Base-by-base conservation (phyloP, 73 alveolate genomes). In the Tetrahymena borealis region DNA sequence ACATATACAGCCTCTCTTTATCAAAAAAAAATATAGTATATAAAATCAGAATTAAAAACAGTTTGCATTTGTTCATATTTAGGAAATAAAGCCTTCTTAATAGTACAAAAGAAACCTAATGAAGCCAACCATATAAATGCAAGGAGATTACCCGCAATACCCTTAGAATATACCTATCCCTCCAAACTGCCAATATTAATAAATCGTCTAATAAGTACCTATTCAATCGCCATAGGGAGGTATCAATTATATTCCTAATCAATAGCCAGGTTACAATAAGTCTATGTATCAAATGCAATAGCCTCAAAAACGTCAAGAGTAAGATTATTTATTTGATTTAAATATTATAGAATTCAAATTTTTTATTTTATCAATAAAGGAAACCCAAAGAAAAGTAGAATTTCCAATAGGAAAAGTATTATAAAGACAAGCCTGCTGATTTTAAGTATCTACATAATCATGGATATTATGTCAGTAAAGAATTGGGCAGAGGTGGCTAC, bases 401-500 rank as follows among this genome's bases (percentile, higher is more conserved):
- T 60, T 60, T 60, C 85, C 28, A 60, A 20, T 18, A 60, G 28
- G 85, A 60, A 18, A 60, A 60, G 28, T 60, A 60, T 20, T 60
- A 60, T 60, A 60, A 60, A n/a, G 85, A 60, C 38, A 60, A 60
- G 85, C 85, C 85, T 24, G 85, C 85, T 24, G 85, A 60, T 60
- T 60, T 60, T 60, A 60, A 60, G 28, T 60, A 60, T 28, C 35
- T 60, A 3, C 38, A 60, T 60, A 60, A 35, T 35, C 85, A 60
- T 60, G 85, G 85, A 60, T 93, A 93, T 40, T 79, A 85, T 39
- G 93, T 93, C n/a, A 90, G 40, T 20, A 93, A 92, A 93, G 95
- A 93, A 93, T 36, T 93, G 42, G 95, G 95, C 3, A 78, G 95
- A 79, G 95, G 95, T 12, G 95, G 95, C 38, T 93, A 93, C 79